These are phyloP conservation scores for Saturnispora sekii DNA, from an alignment of 805 yeast genomes.

Conservation along the genomic window DNA sequence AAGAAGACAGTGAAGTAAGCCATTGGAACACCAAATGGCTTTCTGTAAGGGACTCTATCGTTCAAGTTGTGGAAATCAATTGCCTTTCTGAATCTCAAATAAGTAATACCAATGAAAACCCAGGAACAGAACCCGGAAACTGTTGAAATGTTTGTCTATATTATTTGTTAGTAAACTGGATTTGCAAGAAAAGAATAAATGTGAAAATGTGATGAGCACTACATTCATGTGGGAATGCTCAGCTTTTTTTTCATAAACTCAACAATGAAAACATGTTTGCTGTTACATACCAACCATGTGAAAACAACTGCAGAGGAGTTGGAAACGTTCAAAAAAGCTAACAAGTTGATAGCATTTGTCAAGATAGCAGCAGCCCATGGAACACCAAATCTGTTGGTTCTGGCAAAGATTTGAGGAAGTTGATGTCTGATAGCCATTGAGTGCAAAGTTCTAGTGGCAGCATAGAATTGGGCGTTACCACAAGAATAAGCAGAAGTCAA, in stretches of 20 bases:
- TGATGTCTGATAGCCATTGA: slow-evolving; percentile 32
- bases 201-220: no score
- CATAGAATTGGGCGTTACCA: slow-evolving; percentile 35
- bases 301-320: slow-evolving; percentile 45
- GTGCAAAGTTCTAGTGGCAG: slow-evolving; percentile 34
- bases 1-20: slow-evolving; percentile 41
- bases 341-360: slow-evolving; percentile 32
- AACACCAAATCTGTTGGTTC: slow-evolving; percentile 41
- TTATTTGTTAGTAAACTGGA: no score
- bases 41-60: slow-evolving; percentile 49
- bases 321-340: slow-evolving; percentile 47
- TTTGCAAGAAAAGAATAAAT: no score
- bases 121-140: slow-evolving; percentile 60
- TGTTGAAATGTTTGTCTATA: slow-evolving; percentile 45
- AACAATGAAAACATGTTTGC: no score
- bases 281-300: slow-evolving; percentile 37
- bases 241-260: no score
- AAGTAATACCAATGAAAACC: slow-evolving; percentile 44
- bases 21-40: slow-evolving; percentile 47
- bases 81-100: slow-evolving; percentile 58
- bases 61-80: slow-evolving; percentile 40
- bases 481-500: slow-evolving; percentile 49
- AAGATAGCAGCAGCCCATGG: slow-evolving; percentile 42
- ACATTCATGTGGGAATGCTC: no score
- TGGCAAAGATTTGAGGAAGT: slow-evolving; percentile 30